These are phyloP conservation scores for Chaetoscypha palmicola DNA, from an alignment of 2,329 filamentous ascomycete genomes.

Conservation along the genomic window DNA sequence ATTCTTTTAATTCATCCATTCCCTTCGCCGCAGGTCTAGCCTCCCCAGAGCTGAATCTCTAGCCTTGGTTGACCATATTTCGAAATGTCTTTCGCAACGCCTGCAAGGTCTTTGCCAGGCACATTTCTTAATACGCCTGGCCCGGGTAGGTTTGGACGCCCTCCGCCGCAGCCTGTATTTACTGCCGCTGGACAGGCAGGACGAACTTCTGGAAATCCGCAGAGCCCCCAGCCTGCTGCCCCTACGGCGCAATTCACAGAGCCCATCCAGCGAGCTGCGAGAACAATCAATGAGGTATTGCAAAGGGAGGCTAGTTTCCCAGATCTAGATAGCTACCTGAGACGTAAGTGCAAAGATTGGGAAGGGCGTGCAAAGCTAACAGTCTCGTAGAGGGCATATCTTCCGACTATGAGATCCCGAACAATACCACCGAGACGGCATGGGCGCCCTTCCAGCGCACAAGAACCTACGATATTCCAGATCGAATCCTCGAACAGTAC, in stretches of 20 bases:
- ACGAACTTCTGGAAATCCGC: conserved; percentile 10
- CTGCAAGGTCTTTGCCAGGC: conserved; percentile 66
- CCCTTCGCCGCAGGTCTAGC: conserved; percentile 16
- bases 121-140: conserved; percentile 71
- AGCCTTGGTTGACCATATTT: neutral
- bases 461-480: conserved; percentile 82
- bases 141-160: conserved; percentile 41
- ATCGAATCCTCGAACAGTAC: conserved; percentile 86
- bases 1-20: conserved; percentile 15
- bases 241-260: conserved; percentile 41
- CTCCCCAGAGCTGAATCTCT: neutral
- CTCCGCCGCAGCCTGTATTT: conserved; percentile 48
- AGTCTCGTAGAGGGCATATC: conserved; percentile 67
- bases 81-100: conserved; percentile 41
- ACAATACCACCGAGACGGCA: conserved; percentile 47
- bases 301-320: conserved; percentile 74
- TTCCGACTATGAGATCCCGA: conserved; percentile 80
- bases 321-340: conserved; percentile 81
- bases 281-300: conserved; percentile 74
- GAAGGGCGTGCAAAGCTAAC: conserved; percentile 22
- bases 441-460: conserved; percentile 88
- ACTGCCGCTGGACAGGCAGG: conserved; percentile 15
- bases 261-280: conserved; percentile 72
- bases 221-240: conserved; percentile 7
- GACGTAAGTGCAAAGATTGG: conserved; percentile 53